Conservation (phyloP, 805 yeast species). For the Myxozyma mucilagina region DNA sequence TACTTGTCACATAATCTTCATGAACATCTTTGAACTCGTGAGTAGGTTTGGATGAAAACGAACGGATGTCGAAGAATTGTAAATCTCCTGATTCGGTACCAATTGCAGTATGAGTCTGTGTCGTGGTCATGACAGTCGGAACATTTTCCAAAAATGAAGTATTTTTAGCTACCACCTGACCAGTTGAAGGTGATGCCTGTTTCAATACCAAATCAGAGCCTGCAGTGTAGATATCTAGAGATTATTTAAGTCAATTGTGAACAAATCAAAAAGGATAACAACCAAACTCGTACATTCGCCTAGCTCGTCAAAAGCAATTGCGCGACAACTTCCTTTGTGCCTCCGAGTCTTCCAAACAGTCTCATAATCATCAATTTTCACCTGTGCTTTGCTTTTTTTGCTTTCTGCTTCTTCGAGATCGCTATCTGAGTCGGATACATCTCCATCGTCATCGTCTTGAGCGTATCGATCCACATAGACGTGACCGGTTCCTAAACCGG, state of each 20-base stretch:
- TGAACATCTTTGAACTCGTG: slow-evolving; percentile 59
- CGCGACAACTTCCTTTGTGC: slow-evolving; percentile 86
- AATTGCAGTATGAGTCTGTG: slow-evolving; percentile 40
- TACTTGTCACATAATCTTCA: slow-evolving; percentile 66
- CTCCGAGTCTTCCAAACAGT: slow-evolving; percentile 79
- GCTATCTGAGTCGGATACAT: neutral
- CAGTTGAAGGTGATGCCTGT: slow-evolving; percentile 67
- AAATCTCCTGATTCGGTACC: slow-evolving; percentile 73
- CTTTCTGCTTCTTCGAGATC: neutral
- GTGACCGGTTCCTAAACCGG: slow-evolving; percentile 29
- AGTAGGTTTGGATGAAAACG: slow-evolving; percentile 46
- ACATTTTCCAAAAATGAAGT: neutral
- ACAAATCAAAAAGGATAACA: neutral
- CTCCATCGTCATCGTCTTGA: slow-evolving; percentile 12
- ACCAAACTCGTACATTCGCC: slow-evolving; percentile 49
- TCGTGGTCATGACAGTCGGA: slow-evolving; percentile 38
- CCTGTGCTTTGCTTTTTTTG: neutral
- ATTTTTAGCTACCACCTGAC: slow-evolving; percentile 68
- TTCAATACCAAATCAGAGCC: slow-evolving; percentile 83
- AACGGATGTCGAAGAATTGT: slow-evolving; percentile 59
- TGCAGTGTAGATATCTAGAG: slow-evolving; percentile 54
- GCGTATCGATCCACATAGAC: slow-evolving; percentile 26
- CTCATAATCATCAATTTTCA: slow-evolving; percentile 26
- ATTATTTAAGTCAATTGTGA: neutral
- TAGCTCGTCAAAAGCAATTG: slow-evolving; percentile 60